Evolutionary conservation across 257 asterid genomes (phyloP).

Genomic region (Haberlea rhodopensis): DNA sequence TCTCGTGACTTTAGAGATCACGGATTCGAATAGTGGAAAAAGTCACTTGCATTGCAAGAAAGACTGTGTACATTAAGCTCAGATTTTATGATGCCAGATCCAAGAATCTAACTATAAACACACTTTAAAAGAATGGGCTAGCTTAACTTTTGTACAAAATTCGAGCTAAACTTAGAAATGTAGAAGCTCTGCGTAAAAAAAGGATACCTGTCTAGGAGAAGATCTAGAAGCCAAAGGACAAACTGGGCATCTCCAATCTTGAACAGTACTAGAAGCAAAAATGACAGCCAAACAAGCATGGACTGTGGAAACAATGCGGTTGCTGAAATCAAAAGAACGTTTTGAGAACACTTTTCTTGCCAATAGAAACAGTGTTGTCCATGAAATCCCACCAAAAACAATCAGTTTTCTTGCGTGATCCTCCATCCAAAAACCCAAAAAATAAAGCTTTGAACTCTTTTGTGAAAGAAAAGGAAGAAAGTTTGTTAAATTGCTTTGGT

Average conservation of each 20-base stretch:
- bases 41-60: too few relatives aligned
- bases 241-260: slow-evolving; percentile 74
- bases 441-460: too few relatives aligned
- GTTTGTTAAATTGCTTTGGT: background rate
- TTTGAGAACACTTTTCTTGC: slow-evolving; percentile 37
- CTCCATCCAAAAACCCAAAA: slow-evolving; percentile 45
- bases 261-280: slow-evolving; percentile 59
- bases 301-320: slow-evolving; percentile 60
- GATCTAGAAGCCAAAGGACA: slow-evolving; percentile 69
- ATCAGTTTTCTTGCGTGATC: slow-evolving; percentile 40
- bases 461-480: too few relatives aligned
- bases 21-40: too few relatives aligned
- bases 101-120: too few relatives aligned
- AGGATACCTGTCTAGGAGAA: slow-evolving; percentile 61
- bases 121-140: too few relatives aligned
- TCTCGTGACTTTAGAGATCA: too few relatives aligned
- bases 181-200: background rate
- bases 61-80: too few relatives aligned
- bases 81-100: too few relatives aligned
- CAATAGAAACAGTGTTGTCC: slow-evolving; percentile 58
- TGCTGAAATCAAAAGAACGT: slow-evolving; percentile 79
- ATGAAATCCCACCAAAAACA: slow-evolving; percentile 46
- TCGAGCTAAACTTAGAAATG: background rate
- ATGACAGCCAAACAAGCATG: slow-evolving; percentile 64
- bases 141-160: background rate